A percentile compares a stretch with the other conserved stretches of the same genome.
phyloP scores from a whole-genome alignment of 495 filamentous ascomycete genomes.

The Physcia stellaris region DNA sequence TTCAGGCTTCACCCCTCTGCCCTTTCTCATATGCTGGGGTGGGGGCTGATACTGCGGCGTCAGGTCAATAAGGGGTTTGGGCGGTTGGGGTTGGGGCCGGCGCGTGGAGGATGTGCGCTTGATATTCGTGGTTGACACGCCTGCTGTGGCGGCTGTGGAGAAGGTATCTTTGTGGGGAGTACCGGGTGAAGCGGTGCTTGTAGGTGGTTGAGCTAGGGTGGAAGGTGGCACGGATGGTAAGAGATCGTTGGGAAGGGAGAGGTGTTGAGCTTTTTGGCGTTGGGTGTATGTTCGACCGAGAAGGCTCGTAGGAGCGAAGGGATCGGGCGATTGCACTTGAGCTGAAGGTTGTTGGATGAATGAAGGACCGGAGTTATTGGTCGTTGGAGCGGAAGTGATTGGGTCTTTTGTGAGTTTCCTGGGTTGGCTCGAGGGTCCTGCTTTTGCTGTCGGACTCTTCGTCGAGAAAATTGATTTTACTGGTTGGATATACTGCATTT shows the following conservation, averaged over 20 bases:
- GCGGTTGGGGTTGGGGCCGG: slow-evolving; percentile 23
- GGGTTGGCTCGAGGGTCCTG: slow-evolving; percentile 31
- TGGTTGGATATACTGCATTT: too few relatives aligned
- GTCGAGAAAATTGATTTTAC: too few relatives aligned
- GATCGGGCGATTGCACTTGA: slow-evolving; percentile 24
- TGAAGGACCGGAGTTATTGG: slow-evolving; percentile 11
- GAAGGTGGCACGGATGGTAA: not conserved
- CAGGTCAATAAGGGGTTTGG: slow-evolving; percentile 61
- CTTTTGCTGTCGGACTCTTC: too few relatives aligned
- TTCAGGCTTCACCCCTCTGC: slow-evolving; percentile 52
- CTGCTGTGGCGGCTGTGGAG: not conserved
- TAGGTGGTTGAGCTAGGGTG: not conserved
- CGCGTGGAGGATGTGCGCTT: slow-evolving; percentile 22
- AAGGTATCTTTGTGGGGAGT: not conserved
- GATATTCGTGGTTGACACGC: not conserved
- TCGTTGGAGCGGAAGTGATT: slow-evolving; percentile 9
- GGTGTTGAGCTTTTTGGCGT: slow-evolving; percentile 41
- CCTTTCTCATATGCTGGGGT: slow-evolving; percentile 55
- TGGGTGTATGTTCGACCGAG: slow-evolving; percentile 51
- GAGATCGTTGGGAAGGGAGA: slow-evolving; percentile 26
- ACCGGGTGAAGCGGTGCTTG: not conserved
- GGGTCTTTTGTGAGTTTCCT: slow-evolving; percentile 23
- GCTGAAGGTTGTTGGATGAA: slow-evolving; percentile 7
- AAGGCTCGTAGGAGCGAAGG: slow-evolving; percentile 43
- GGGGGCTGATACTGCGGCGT: slow-evolving; percentile 61